Conservation (phyloP, 306 rosid species). For the Pyrus bretschneideri region DNA sequence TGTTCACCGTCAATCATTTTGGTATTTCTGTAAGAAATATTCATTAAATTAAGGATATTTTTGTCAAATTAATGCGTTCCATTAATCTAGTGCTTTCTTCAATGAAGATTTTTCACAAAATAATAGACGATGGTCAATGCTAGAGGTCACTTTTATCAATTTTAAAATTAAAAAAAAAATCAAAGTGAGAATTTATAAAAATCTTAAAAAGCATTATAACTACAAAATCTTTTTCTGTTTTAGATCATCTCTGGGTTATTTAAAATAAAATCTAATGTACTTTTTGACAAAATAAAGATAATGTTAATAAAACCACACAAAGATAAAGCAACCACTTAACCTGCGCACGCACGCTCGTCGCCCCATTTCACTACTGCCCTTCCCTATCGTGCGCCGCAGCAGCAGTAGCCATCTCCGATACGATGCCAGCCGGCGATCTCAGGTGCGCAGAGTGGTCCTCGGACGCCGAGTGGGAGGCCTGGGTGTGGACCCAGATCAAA, state of each 20-base stretch:
- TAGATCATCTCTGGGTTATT: background rate
- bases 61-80: too few relatives aligned
- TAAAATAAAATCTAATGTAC: background rate
- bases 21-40: too few relatives aligned
- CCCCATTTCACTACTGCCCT: background rate
- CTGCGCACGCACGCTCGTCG: background rate
- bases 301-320: background rate
- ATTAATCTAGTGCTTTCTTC: too few relatives aligned
- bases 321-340: background rate
- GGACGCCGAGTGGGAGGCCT: constrained; percentile 35
- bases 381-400: background rate
- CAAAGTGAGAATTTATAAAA: too few relatives aligned
- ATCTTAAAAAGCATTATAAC: too few relatives aligned
- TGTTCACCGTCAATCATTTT: rapidly evolving
- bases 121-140: too few relatives aligned
- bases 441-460: constrained; percentile 13
- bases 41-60: rapidly evolving
- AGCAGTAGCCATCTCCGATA: background rate
- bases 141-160: rapidly evolving
- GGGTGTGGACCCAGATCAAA: constrained; percentile 74
- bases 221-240: background rate
- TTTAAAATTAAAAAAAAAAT: too few relatives aligned
- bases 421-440: constrained; percentile 61
- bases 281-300: background rate
- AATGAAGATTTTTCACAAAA: too few relatives aligned